Evolutionary conservation across 2,329 filamentous ascomycete genomes (phyloP), one percentile per base, ranked within the genome.

Genomic region (Paramyrothecium sp.): DNA sequence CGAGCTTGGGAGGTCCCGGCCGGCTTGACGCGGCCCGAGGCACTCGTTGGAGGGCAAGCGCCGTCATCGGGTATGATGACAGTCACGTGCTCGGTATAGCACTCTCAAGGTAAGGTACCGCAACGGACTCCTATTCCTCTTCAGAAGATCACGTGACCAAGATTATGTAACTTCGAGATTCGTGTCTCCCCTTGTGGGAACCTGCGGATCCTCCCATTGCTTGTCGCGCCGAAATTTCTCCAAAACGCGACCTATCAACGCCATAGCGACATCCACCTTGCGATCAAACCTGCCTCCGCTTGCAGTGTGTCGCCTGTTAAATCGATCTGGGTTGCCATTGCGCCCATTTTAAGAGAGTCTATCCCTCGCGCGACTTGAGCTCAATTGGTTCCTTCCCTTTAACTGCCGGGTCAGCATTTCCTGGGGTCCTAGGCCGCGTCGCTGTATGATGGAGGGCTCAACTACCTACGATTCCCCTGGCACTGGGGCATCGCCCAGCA

Each of bases 391-490:
- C n/a, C 13, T 19, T 16, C 38, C 38, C 38, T 44, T 19, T 17
- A 44, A 19, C 13, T 44, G 38, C n/a, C 13, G 5, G n/a, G n/a
- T 17, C n/a, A 44, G n/a, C 13, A 7, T 44, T 12, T 19, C 38
- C 13, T 7, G 38, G 38, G 5, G 4, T 16, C n/a, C 38, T 19
- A 44, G 38, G 38, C 38, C 38, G 38, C 38, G 38, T 44, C 13
- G 38, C 38, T 44, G 57, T 58, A 75, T 69, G 55, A 88, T 88
- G 85, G 85, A 88, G 60, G 84, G 84, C 63, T 77, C 80, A 60
- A 73, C 79, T 65, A 82, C 74, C 63, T 86, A 83, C 65, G 84
- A 79, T 71, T 86, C 84, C 61, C 81, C 84, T 52, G 78, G 75
- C 63, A 82, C 81, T 67, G 81, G 76, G 65, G 79, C 78, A 62